phyloP scores from a whole-genome alignment of 73 alveolate genomes.

The Paramecium sonneborni region DNA sequence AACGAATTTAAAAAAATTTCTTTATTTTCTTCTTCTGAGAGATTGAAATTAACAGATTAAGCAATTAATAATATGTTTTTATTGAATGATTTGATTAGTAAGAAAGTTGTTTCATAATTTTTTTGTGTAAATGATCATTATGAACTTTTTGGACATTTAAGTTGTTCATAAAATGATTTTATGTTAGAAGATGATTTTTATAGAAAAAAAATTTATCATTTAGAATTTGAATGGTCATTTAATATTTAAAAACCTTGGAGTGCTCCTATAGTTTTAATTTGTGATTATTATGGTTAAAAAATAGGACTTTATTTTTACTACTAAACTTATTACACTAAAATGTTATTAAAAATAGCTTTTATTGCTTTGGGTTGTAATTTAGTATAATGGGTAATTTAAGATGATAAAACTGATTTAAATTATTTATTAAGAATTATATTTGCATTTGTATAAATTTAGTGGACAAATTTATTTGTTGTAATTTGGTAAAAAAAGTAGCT shows the following conservation, averaged over 20 bases:
- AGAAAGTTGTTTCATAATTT: neutral
- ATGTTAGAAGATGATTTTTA: neutral
- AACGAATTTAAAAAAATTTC: neutral
- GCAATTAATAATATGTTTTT: neutral
- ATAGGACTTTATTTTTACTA: constrained; percentile 20
- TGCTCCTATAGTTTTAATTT: neutral
- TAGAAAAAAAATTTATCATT: neutral
- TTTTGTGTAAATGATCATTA: constrained; percentile 38
- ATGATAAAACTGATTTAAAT: neutral
- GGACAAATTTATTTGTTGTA: neutral
- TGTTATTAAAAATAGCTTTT: neutral
- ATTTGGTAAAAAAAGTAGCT: neutral
- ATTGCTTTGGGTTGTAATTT: neutral
- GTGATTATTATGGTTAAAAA: constrained; percentile 11
- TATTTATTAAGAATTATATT: neutral
- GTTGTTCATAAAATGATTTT: neutral
- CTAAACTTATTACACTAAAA: neutral
- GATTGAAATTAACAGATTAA: neutral
- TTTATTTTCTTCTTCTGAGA: neutral
- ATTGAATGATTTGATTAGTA: neutral
- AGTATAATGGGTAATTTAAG: neutral
- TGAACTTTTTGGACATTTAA: constrained; percentile 25
- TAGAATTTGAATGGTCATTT: neutral
- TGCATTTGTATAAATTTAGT: neutral
- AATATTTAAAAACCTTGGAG: neutral